Evolutionary conservation across 2,329 filamentous ascomycete genomes (phyloP).

Genomic region (Hortaea sp.): DNA sequence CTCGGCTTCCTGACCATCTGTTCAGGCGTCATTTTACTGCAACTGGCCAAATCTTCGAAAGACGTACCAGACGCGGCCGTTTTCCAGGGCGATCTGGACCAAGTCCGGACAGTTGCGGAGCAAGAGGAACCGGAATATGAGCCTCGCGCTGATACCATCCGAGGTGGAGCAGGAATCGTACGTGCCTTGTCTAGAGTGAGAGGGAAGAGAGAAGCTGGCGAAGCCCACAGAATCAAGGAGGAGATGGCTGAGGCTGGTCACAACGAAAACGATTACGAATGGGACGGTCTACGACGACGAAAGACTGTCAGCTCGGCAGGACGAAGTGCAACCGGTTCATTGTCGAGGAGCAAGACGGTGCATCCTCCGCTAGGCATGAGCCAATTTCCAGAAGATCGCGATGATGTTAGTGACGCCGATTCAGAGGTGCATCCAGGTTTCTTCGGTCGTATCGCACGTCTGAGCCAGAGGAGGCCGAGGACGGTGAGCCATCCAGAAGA

Average conservation of each 20-base stretch:
- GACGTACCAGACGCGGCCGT: conserved; percentile 90
- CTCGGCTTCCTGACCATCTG: conserved; percentile 93
- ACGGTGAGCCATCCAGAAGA: conserved; percentile 16
- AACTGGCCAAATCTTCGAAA: conserved; percentile 96
- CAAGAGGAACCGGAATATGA: conserved; percentile 95
- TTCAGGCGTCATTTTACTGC: conserved; percentile 78
- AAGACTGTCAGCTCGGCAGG: conserved; percentile 41
- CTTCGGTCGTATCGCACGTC: conserved; percentile 25
- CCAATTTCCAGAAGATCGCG: conserved; percentile 61
- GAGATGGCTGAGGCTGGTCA: conserved; percentile 75
- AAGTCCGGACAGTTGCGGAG: conserved; percentile 89
- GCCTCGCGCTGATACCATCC: conserved; percentile 91
- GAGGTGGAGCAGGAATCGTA: conserved; percentile 79
- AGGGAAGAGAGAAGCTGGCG: conserved; percentile 68
- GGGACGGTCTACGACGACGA: conserved; percentile 78
- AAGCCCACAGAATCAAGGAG: conserved; percentile 66
- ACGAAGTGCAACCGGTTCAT: conserved; percentile 29
- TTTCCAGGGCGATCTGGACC: conserved; percentile 85
- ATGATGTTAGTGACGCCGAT: conserved; percentile 28
- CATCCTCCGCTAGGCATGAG: conserved; percentile 85
- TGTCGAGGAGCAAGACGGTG: conserved; percentile 39
- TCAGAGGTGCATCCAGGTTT: conserved; percentile 40
- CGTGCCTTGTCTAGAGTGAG: conserved; percentile 68
- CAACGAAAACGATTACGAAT: conserved; percentile 66
- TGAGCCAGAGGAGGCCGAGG: conserved; percentile 1